Conservation (phyloP, 257 asterid genomes). For the Solanum habrochaites region DNA sequence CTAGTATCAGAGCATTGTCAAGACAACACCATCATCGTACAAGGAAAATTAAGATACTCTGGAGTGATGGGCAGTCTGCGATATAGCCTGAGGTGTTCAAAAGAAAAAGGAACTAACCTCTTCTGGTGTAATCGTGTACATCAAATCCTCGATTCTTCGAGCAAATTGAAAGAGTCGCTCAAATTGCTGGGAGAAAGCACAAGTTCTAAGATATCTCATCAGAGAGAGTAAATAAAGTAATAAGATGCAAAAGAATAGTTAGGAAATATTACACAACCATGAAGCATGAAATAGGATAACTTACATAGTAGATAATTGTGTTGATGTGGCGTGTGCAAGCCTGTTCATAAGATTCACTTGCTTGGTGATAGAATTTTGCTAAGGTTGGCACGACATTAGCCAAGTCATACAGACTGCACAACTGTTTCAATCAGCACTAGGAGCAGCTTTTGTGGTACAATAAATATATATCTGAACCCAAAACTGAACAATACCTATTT, state of each 20-base stretch:
- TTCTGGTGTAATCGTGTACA: conserved; percentile 57
- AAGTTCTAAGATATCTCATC: not conserved
- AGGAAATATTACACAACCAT: not conserved
- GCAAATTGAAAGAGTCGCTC: conserved; percentile 90
- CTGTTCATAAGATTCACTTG: conserved; percentile 91
- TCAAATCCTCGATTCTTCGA: conserved; percentile 81
- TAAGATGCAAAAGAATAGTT: not conserved
- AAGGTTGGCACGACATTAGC: conserved; percentile 92
- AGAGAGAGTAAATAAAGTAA: not conserved
- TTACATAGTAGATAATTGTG: conserved; percentile 72
- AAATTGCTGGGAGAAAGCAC: conserved; percentile 61
- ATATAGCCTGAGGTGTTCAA: not conserved
- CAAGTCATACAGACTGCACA: conserved; percentile 83
- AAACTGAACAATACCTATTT: conserved; percentile 50
- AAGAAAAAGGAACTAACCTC: conserved; percentile 52
- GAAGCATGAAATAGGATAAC: conserved; percentile 13
- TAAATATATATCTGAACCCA: not conserved
- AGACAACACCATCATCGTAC: not conserved
- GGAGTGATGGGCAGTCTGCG: not conserved
- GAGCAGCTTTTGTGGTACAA: not conserved
- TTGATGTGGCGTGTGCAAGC: conserved; percentile 83
- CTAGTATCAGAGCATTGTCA: not conserved
- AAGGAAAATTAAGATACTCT: not conserved
- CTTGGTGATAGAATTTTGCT: conserved; percentile 97
- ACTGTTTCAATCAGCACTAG: conserved; percentile 13